These are phyloP conservation scores for Anisodus acutangulus DNA, from an alignment of 257 asterid genomes.

Conservation along the genomic window DNA sequence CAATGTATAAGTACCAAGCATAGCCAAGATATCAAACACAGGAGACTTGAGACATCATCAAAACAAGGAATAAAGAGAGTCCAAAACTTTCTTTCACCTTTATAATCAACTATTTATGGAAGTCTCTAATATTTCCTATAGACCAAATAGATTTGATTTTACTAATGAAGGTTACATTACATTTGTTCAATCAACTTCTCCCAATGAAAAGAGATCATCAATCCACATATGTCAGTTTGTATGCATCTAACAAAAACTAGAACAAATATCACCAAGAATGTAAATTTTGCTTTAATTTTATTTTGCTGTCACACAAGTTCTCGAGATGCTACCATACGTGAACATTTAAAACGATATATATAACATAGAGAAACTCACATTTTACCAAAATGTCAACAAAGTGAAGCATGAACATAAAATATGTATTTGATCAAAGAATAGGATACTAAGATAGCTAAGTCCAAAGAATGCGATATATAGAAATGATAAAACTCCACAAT, in stretches of 20 bases:
- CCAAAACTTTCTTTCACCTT: constrained; percentile 18
- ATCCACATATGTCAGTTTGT: background rate
- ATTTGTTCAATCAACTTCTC: too few species aligned
- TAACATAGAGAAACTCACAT: background rate
- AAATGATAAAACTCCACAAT: background rate
- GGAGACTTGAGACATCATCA: background rate
- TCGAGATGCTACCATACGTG: background rate
- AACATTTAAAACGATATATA: background rate
- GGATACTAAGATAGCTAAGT: background rate
- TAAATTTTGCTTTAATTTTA: background rate
- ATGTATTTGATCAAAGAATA: background rate
- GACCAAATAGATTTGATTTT: background rate
- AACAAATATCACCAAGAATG: background rate
- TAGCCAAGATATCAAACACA: background rate
- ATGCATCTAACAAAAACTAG: background rate
- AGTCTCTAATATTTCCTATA: background rate
- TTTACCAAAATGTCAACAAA: background rate
- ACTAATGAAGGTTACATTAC: background rate
- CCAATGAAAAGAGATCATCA: too few species aligned
- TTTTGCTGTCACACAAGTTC: background rate
- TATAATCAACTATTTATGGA: background rate
- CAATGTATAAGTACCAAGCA: background rate
- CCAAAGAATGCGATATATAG: background rate
- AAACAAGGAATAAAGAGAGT: constrained; percentile 11
- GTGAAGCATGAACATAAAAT: background rate